Conservation (phyloP, 2,329 filamentous ascomycete genomes). For the Alternaria gansuensis region DNA sequence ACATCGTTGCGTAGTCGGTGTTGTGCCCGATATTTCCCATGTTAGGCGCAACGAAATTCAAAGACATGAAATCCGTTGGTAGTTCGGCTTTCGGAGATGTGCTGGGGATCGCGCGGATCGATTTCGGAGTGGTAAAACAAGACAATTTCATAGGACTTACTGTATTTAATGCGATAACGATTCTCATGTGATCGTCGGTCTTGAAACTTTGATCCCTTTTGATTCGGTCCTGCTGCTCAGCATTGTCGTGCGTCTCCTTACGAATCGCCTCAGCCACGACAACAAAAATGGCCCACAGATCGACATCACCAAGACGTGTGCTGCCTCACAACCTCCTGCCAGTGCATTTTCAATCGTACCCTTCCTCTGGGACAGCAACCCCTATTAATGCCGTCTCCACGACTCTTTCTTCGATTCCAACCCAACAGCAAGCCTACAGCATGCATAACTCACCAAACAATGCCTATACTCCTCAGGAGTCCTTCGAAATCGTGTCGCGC, state of each 20-base stretch:
- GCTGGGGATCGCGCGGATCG: slow-evolving; percentile 1
- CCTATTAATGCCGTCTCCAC: slow-evolving; percentile 7
- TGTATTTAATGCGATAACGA: slow-evolving; percentile 7
- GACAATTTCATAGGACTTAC: not conserved
- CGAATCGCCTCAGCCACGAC: slow-evolving; percentile 7
- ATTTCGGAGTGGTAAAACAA: not conserved
- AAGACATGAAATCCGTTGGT: not conserved
- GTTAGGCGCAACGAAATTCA: not conserved
- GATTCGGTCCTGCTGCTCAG: slow-evolving; percentile 1
- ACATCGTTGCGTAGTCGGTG: not conserved
- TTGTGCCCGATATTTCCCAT: not conserved
- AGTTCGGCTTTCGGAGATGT: slow-evolving; percentile 5
- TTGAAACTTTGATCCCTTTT: slow-evolving; percentile 1
- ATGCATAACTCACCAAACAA: slow-evolving; percentile 29
- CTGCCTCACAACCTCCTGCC: slow-evolving; percentile 3
- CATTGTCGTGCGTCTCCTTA: slow-evolving; percentile 2
- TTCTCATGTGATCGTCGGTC: not conserved
- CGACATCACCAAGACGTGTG: slow-evolving; percentile 10
- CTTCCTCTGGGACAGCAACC: slow-evolving; percentile 8
- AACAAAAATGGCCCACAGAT: slow-evolving; percentile 5
- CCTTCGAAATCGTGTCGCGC: slow-evolving; percentile 61
- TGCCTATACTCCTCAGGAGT: slow-evolving; percentile 59
- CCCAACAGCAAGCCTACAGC: not conserved
- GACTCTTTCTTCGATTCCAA: slow-evolving; percentile 4
- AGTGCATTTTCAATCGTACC: slow-evolving; percentile 7